Conservation (phyloP, 2,329 filamentous ascomycete genomes). For the Drechslerella dactyloides region DNA sequence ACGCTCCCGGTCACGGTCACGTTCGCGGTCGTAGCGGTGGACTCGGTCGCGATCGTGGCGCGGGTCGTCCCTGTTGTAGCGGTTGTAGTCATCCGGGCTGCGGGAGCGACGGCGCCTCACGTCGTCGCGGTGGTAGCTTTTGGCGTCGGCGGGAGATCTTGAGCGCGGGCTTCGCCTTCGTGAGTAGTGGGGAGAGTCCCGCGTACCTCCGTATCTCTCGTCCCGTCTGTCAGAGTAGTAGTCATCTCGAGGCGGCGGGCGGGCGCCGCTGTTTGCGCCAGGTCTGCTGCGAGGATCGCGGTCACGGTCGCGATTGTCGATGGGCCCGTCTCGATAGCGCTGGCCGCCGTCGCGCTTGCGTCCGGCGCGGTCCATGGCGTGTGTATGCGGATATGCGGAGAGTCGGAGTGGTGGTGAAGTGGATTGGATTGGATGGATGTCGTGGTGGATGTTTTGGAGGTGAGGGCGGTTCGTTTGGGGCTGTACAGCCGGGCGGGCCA, state of each 20-base stretch:
- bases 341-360: constrained; percentile 31
- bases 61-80: no score
- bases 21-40: constrained; percentile 17
- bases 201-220: constrained; percentile 43
- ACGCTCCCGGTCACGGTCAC: neutral
- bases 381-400: no score
- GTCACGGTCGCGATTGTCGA: constrained; percentile 7
- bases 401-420: neutral
- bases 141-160: constrained; percentile 45
- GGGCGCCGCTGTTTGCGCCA: neutral
- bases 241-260: constrained; percentile 30
- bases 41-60: constrained; percentile 14
- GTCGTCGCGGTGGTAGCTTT: constrained; percentile 33
- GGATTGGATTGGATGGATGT: neutral
- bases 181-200: constrained; percentile 46
- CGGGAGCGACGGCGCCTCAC: constrained; percentile 31
- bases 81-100: constrained; percentile 24
- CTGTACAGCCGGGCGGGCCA: no score
- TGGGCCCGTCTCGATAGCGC: constrained; percentile 13
- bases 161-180: constrained; percentile 49
- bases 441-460: constrained; percentile 3
- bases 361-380: constrained; percentile 32
- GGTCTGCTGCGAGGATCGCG: constrained; percentile 2
- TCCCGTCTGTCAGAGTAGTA: constrained; percentile 40
- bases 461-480: neutral